Evolutionary conservation across 2,329 filamentous ascomycete species (phyloP), one percentile per base, ranked within the genome.

Genomic region (Nigrograna mackinnonii): DNA sequence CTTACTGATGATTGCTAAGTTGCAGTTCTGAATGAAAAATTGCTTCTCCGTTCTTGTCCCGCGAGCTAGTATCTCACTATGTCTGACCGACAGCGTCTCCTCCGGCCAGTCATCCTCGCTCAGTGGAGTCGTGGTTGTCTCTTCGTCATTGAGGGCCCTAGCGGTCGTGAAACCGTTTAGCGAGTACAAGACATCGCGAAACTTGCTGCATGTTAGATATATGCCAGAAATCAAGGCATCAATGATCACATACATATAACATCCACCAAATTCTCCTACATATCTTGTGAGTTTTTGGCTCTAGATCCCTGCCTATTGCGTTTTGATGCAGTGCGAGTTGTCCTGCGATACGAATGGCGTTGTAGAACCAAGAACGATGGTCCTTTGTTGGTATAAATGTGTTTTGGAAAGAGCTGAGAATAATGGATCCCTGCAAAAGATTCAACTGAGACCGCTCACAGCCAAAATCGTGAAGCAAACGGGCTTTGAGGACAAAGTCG

Each of bases 261-360:
- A 37, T 18, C 39, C 34, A 37, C 33, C 33, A 42, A 18, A 42
- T 42, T 4, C 34, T 20, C 6, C 39, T 32, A 30, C 22, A 42
- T 5, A 42, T n/a, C 19, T 16, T 37, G 13, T 42, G 32, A 19
- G 34, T 37, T 5, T 18, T 11, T 18, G 14, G 5, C 19, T 42
- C 39, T n/a, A 32, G 11, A 16, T 42, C 33, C n/a, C n/a, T n/a
- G n/a, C n/a, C n/a, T n/a, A n/a, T n/a, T n/a, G 11, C 11, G 9
- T 14, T 37, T 30, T 24, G 28, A 32, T 42, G 39, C 21, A 42
- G 22, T 6, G 33, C 39, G 33, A 42, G 36, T 21, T 37, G 34
- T 16, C 24, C 18, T 18, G 35, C 41, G 6, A 39, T 18, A 19
- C 41, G 41, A 7, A 26, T 20, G 17, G 41, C 41, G 18, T 43